These are phyloP conservation scores for Berberis thunbergii DNA, from an alignment of 164 flowering plant species.

Conservation along the genomic window DNA sequence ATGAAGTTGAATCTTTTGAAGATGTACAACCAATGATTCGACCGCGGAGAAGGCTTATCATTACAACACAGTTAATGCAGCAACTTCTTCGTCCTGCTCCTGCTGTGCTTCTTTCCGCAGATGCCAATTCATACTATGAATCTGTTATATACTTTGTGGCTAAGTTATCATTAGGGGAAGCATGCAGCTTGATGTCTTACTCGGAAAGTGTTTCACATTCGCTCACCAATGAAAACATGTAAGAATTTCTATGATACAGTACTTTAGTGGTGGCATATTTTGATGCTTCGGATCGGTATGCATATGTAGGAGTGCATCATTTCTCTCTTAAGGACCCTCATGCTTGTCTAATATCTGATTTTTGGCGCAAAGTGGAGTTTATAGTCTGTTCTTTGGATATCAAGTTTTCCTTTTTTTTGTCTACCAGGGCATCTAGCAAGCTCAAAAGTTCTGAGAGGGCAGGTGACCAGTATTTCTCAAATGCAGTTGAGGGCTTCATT, in stretches of 20 bases:
- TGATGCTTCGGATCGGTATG: background rate
- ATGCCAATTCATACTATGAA: conserved; percentile 38
- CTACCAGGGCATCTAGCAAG: conserved; percentile 37
- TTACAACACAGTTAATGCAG: conserved; percentile 74
- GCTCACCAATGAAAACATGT: conserved; percentile 27
- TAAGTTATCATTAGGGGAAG: conserved; percentile 59
- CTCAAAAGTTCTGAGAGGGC: conserved; percentile 21
- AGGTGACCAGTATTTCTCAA: conserved; percentile 26
- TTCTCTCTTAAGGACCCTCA: too few relatives aligned
- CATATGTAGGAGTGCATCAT: too few relatives aligned
- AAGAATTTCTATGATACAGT: conserved; percentile 17
- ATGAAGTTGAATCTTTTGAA: conserved; percentile 38
- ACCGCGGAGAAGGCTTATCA: conserved; percentile 56
- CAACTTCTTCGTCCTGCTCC: conserved; percentile 53
- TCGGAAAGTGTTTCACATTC: conserved; percentile 19
- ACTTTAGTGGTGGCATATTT: background rate
- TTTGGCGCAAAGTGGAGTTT: background rate
- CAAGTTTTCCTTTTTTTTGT: conserved; percentile 5
- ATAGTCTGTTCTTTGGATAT: background rate
- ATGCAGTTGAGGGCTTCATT: conserved; percentile 43
- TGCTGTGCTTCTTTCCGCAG: conserved; percentile 39
- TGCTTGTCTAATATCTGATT: too few relatives aligned
- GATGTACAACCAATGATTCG: conserved; percentile 27
- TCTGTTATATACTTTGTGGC: conserved; percentile 39
- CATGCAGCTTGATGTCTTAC: conserved; percentile 46